Base-by-base conservation (phyloP, 1,284 basidiomycete species). In the Stereum hirsutum region DNA sequence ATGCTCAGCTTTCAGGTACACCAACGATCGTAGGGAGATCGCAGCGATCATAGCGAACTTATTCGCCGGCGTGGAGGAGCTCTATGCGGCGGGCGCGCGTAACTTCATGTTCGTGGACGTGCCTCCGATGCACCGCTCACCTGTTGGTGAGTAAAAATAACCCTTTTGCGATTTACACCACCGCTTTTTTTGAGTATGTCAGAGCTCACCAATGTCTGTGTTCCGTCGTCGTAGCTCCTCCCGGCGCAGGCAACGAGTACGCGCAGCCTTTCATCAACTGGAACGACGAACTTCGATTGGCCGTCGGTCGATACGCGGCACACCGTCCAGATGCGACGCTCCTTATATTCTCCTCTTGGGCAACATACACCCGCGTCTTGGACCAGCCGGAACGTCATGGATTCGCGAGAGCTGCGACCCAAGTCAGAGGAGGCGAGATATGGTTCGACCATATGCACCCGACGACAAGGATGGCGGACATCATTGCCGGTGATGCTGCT, bases 91-190 rank as follows among this genome's bases (percentile, higher is more conserved):
- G 5, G 70, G 71, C 27, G 76, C 74, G 6, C 66, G 76, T 3
- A 80, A 78, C 51, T 79, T 80, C 52, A 51, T 78, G 23, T 69
- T 80, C 49, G 61, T 80, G 11, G 71, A 80, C 48, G 62, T 80
- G 0, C 78, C 78, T 4, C 74, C 78, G 0, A 67, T 78, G 5
- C 51, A 75, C 39, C 59, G 65, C 33, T 64, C 65, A 33, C 74
- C 75, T 10, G 63, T 44, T 26, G 58, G 71, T 70, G 47, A 45
- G n/a, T n/a, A n/a, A n/a, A n/a, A n/a, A n/a, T n/a, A n/a, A n/a
- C n/a, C n/a, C n/a, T n/a, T n/a, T n/a, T n/a, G n/a, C n/a, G n/a
- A n/a, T n/a, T n/a, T n/a, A 60, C 40, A 12, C 27, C 35, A 15
- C 25, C 4, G 23, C 36, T 14, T 12, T 12, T 17, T 15, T 28